These are phyloP conservation scores for Gentiana macrophylla DNA, from an alignment of 257 asterid genomes.

Conservation along the genomic window DNA sequence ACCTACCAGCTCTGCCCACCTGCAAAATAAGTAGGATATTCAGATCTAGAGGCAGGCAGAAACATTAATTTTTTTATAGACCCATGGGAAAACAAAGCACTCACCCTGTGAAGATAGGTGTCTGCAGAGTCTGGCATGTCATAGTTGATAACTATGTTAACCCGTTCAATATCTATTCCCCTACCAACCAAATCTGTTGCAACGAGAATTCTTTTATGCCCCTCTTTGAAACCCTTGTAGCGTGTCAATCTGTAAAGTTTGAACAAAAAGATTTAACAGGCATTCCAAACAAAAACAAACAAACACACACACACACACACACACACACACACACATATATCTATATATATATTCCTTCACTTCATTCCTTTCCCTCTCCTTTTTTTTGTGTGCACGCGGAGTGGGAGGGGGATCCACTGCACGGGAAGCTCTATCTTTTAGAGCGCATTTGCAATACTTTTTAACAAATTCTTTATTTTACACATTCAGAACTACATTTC, in stretches of 20 bases:
- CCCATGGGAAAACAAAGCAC: slow-evolving; percentile 2
- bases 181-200: slow-evolving; percentile 94
- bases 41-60: neutral
- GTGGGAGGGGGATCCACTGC: too few species aligned
- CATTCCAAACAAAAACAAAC: neutral
- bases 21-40: slow-evolving; percentile 4
- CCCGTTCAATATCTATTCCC: slow-evolving; percentile 90
- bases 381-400: too few species aligned
- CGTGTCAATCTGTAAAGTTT: slow-evolving; percentile 50
- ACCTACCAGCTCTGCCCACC: slow-evolving; percentile 98
- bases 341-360: too few species aligned
- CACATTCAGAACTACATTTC: too few species aligned
- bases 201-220: slow-evolving; percentile 85
- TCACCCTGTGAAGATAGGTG: slow-evolving; percentile 86
- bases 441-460: too few species aligned
- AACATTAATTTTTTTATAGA: neutral
- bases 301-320: neutral
- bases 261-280: neutral
- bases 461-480: too few species aligned
- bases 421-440: too few species aligned
- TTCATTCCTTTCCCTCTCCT: too few species aligned
- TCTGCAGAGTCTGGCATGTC: slow-evolving; percentile 97
- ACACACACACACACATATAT: too few species aligned
- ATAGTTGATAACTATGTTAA: slow-evolving; percentile 83
- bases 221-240: slow-evolving; percentile 87